Conservation (phyloP, 495 filamentous ascomycete genomes). For the Talaromyces liani region DNA sequence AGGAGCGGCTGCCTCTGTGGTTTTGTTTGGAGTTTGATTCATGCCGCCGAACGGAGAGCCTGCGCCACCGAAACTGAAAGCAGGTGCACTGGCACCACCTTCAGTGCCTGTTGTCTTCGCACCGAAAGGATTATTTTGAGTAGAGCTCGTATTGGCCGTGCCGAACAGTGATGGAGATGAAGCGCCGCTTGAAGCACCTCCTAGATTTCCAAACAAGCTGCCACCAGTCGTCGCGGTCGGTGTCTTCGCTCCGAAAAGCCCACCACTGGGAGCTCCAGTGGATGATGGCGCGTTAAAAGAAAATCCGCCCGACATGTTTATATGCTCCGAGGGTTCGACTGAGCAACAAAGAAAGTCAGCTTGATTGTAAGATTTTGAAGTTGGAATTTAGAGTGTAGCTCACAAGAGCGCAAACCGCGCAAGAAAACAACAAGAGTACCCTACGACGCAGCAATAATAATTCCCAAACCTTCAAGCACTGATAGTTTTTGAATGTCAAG, state of each 20-base stretch:
- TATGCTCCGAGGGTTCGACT: background rate
- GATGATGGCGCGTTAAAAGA: slow-evolving; percentile 21
- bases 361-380: background rate
- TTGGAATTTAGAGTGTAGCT: background rate
- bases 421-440: background rate
- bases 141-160: slow-evolving; percentile 14
- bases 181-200: slow-evolving; percentile 27
- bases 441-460: background rate
- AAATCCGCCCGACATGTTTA: slow-evolving; percentile 6
- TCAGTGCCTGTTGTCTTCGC: slow-evolving; percentile 12
- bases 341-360: background rate
- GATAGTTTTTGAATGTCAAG: background rate
- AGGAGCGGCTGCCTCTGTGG: slow-evolving; percentile 26
- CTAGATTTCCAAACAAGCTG: slow-evolving; percentile 39
- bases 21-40: slow-evolving; percentile 33
- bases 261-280: slow-evolving; percentile 24
- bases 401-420: background rate
- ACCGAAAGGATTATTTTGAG: slow-evolving; percentile 30
- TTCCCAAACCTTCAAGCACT: background rate
- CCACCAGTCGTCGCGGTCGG: background rate
- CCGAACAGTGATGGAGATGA: slow-evolving; percentile 31
- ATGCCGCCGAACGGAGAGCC: slow-evolving; percentile 22
- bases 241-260: slow-evolving; percentile 32
- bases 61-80: slow-evolving; percentile 35
- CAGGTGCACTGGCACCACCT: slow-evolving; percentile 18